A percentile compares a stretch with the other conserved stretches of the same genome.
These are phyloP conservation scores for Termitomyces sp. DNA, from an alignment of 768 basidiomycete species.

Conservation along the genomic window DNA sequence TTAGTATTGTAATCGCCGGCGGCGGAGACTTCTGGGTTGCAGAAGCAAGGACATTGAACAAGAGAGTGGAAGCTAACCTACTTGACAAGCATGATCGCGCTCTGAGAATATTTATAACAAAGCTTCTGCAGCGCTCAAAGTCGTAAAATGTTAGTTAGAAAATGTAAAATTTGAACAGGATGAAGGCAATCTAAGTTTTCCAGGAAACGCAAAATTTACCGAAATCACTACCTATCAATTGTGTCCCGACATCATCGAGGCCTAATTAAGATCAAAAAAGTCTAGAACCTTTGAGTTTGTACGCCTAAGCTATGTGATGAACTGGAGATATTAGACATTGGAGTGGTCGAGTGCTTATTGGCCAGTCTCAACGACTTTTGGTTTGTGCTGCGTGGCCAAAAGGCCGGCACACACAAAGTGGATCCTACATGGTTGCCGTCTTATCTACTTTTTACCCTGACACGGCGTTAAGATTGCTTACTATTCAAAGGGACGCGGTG, in stretches of 20 bases:
- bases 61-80: neutral
- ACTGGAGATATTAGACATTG: neutral
- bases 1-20: constrained; percentile 18
- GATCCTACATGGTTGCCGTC: neutral
- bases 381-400: too few relatives aligned
- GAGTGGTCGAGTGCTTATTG: neutral
- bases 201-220: neutral
- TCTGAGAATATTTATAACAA: neutral
- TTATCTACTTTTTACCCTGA: neutral
- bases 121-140: neutral
- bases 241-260: neutral
- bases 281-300: too few relatives aligned
- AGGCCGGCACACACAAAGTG: neutral
- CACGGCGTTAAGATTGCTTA: neutral
- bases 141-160: too few relatives aligned
- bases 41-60: neutral
- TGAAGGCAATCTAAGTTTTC: too few relatives aligned
- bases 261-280: neutral
- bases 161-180: neutral
- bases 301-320: neutral
- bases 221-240: neutral
- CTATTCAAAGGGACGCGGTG: neutral
- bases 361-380: neutral
- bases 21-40: constrained; percentile 24
- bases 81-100: neutral